Conservation (phyloP, 1,284 basidiomycete genomes). For the Clitocybe nebularis region DNA sequence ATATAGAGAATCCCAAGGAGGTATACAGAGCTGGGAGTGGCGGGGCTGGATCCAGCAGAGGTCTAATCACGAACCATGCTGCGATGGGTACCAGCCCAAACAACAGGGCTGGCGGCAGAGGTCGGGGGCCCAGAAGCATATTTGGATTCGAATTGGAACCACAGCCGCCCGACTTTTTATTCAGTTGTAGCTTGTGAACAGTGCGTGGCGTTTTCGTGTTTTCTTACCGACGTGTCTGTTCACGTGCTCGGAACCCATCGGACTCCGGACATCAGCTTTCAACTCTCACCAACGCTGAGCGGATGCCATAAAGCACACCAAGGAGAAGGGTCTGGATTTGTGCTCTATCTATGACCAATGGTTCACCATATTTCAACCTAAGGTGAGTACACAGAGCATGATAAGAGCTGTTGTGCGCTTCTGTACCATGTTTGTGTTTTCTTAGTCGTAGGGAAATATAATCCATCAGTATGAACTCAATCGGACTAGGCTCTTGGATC, state of each 20-base stretch:
- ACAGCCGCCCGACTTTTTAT: no score
- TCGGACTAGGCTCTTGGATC: conserved; percentile 88
- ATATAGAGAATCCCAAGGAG: conserved; percentile 76
- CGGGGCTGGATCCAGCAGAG: conserved; percentile 63
- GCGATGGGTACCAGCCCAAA: conserved; percentile 60
- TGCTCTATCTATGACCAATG: no score
- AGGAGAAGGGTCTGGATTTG: conserved; percentile 58
- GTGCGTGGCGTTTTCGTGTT: conserved; percentile 1
- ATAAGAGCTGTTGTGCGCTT: conserved; percentile 20
- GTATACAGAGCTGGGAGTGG: conserved; percentile 67
- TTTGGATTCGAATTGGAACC: not conserved
- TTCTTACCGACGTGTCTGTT: conserved; percentile 16
- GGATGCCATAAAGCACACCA: conserved; percentile 33
- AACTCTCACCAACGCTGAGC: conserved; percentile 4
- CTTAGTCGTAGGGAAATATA: conserved; percentile 42
- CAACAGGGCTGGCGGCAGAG: conserved; percentile 50
- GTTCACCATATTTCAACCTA: no score
- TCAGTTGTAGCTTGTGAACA: not conserved
- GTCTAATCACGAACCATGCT: conserved; percentile 64
- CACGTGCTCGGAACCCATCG: conserved; percentile 16
- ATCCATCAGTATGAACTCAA: conserved; percentile 88
- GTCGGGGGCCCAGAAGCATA: conserved; percentile 36
- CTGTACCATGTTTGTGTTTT: no score
- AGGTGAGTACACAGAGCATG: conserved; percentile 72
- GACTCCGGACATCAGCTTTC: conserved; percentile 9